A percentile compares a stretch with the other conserved stretches of the same genome.
phyloP scores from a whole-genome alignment of 805 yeast genomes.

The Wickerhamomyces ciferrii region DNA sequence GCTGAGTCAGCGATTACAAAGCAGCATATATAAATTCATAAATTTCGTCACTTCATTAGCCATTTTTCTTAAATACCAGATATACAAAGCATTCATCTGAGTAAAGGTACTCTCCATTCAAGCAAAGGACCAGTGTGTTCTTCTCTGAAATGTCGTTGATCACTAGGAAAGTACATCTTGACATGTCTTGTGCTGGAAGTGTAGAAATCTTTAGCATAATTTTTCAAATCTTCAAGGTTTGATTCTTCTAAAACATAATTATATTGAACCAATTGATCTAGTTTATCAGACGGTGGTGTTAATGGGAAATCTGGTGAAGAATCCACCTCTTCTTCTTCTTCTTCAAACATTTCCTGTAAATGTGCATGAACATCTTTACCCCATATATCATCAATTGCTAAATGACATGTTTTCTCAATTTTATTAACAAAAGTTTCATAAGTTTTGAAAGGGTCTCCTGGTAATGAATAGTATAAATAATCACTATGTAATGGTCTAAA shows the following conservation, averaged over 20 bases:
- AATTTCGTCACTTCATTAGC: neutral
- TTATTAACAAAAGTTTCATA: neutral
- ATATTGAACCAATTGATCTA: neutral
- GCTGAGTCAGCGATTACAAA: neutral
- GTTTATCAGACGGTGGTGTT: neutral
- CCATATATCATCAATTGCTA: conserved; percentile 1
- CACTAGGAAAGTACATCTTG: conserved; percentile 8
- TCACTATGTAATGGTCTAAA: conserved; percentile 6
- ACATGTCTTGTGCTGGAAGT: conserved; percentile 4
- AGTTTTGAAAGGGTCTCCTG: neutral
- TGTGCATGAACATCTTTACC: neutral
- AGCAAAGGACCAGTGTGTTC: neutral
- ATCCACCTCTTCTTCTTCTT: no score
- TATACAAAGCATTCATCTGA: neutral
- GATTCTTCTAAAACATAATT: neutral
- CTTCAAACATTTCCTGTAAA: neutral
- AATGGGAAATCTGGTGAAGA: neutral
- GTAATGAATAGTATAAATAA: conserved; percentile 6
- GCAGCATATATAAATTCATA: neutral
- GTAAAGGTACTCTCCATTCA: conserved; percentile 10
- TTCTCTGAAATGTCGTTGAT: conserved; percentile 3
- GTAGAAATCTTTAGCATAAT: neutral
- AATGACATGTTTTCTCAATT: conserved; percentile 1
- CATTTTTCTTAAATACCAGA: no score
- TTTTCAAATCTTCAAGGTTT: neutral